Evolutionary conservation across 176 grass and related monocot species (phyloP).

Genomic region (Chrysopogon serrulatus): DNA sequence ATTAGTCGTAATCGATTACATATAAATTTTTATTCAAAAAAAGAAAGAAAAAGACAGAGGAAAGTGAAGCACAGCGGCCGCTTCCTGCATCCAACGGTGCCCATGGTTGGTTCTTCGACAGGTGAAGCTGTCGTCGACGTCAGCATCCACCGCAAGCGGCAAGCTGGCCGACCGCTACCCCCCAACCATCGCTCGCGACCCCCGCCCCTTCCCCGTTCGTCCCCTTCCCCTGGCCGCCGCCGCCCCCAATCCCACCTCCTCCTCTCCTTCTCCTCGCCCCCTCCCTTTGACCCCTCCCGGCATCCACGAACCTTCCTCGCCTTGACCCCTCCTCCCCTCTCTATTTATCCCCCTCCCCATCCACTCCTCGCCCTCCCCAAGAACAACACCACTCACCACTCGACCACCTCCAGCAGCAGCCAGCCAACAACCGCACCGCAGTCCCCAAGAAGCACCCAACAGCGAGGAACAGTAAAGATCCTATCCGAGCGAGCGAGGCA

Average conservation of each 20-base stretch:
- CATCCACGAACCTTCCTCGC: background rate
- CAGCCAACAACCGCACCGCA: too few relatives aligned
- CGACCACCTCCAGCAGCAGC: background rate
- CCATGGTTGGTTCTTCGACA: too few relatives aligned
- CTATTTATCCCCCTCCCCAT: background rate
- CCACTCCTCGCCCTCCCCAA: background rate
- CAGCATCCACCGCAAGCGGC: background rate
- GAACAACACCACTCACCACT: background rate
- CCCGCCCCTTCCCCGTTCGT: background rate
- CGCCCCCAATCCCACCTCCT: background rate
- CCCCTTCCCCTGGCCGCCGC: slow-evolving; percentile 8
- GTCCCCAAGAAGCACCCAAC: too few relatives aligned
- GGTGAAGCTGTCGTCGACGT: background rate
- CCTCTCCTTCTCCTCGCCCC: background rate
- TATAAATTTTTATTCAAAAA: background rate
- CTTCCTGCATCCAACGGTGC: slow-evolving; percentile 1
- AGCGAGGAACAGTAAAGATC: background rate
- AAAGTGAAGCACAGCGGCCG: background rate
- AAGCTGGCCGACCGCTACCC: background rate
- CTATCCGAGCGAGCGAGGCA: background rate
- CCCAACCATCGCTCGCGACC: slow-evolving; percentile 1
- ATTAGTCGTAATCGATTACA: background rate
- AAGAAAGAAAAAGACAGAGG: background rate
- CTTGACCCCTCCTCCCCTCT: background rate
- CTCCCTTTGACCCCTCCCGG: background rate